phyloP scores from a whole-genome alignment of 345 rosid species.

The Cardamine chenopodiifolia region DNA sequence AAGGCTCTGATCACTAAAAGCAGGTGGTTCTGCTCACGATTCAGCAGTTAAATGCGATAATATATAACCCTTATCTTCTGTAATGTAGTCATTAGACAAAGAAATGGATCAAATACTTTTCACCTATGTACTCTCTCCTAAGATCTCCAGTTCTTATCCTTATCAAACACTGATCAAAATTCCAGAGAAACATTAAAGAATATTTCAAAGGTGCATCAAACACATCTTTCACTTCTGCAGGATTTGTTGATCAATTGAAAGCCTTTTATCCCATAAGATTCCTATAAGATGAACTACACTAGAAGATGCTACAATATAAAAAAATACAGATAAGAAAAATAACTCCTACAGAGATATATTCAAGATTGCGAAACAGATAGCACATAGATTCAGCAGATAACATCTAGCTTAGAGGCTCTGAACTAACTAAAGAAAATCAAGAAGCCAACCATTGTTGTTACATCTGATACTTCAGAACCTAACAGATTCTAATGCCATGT shows the following conservation, averaged over 20 bases:
- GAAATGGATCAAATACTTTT: slow-evolving; percentile 51
- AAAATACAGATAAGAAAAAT: background rate
- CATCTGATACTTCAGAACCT: background rate
- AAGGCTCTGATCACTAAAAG: too few relatives aligned
- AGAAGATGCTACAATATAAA: slow-evolving; percentile 58
- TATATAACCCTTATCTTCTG: slow-evolving; percentile 35
- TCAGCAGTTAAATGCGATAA: slow-evolving; percentile 61
- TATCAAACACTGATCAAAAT: background rate
- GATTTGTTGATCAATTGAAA: slow-evolving; percentile 57
- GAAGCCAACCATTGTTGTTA: background rate
- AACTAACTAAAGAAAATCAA: slow-evolving; percentile 11
- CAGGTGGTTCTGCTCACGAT: slow-evolving; percentile 56
- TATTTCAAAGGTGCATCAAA: slow-evolving; percentile 78
- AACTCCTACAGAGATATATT: background rate
- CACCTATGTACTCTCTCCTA: slow-evolving; percentile 65
- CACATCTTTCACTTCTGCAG: slow-evolving; percentile 69
- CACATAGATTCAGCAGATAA: background rate
- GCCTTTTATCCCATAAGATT: slow-evolving; percentile 49
- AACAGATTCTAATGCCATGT: slow-evolving; percentile 9
- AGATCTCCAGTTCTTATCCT: slow-evolving; percentile 55
- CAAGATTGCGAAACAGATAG: background rate
- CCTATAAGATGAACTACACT: slow-evolving; percentile 67
- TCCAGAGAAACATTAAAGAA: slow-evolving; percentile 53
- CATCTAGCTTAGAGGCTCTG: background rate
- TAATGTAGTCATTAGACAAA: slow-evolving; percentile 50